Evolutionary conservation across 805 yeast genomes (phyloP).

Genomic region (Saccharomycopsis sp.): DNA sequence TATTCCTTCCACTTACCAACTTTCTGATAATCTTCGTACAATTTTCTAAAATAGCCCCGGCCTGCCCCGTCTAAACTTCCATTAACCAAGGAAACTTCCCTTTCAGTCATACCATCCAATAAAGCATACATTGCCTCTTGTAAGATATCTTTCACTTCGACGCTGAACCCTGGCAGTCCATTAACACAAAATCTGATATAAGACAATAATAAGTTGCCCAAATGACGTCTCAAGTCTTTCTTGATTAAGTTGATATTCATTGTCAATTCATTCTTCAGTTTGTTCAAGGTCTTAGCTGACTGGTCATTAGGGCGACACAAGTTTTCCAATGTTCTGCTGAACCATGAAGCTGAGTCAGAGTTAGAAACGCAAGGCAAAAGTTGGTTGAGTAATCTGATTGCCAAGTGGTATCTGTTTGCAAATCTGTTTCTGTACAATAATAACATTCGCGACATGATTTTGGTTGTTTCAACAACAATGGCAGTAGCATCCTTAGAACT

Average conservation of each 20-base stretch:
- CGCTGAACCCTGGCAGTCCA: constrained; percentile 40
- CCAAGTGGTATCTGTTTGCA: constrained; percentile 64
- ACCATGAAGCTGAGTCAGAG: constrained; percentile 38
- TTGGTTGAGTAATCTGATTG: constrained; percentile 42
- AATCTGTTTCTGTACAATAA: constrained; percentile 65
- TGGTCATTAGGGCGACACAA: constrained; percentile 64
- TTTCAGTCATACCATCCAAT: constrained; percentile 61
- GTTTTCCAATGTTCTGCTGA: constrained; percentile 53
- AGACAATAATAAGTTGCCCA: constrained; percentile 51
- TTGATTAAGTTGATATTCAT: constrained; percentile 52
- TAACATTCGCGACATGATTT: constrained; percentile 52
- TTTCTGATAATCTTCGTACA: constrained; percentile 68
- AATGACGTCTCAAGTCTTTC: constrained; percentile 53
- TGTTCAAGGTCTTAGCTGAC: constrained; percentile 26
- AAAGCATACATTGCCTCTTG: constrained; percentile 49
- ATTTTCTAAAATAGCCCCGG: constrained; percentile 53
- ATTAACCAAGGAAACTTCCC: constrained; percentile 57
- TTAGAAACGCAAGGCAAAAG: constrained; percentile 42
- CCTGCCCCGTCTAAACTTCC: constrained; percentile 64
- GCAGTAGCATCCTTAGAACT: neutral
- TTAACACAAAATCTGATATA: constrained; percentile 50
- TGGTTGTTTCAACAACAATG: constrained; percentile 28
- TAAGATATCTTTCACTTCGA: constrained; percentile 41
- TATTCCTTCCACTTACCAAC: constrained; percentile 74
- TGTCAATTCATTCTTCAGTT: constrained; percentile 35